Evolutionary conservation across 2,329 filamentous ascomycete species (phyloP).

Genomic region (Penicillium sp.): DNA sequence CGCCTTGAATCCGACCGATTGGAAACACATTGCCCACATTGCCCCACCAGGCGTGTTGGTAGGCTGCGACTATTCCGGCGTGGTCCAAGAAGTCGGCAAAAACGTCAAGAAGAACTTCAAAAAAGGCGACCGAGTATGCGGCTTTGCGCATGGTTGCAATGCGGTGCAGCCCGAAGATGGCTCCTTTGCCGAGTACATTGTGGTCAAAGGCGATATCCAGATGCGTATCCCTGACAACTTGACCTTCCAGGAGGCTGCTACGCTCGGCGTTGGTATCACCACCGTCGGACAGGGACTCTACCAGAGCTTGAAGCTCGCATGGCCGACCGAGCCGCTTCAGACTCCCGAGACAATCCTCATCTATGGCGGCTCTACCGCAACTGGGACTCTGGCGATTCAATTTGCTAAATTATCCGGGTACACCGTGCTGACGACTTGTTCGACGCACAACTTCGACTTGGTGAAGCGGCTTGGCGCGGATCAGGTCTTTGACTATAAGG

Average conservation of each 20-base stretch:
- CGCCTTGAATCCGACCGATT: conserved; percentile 54
- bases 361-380: conserved; percentile 38
- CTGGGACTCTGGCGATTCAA: conserved; percentile 36
- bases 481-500: conserved; percentile 31
- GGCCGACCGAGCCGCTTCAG: conserved; percentile 22
- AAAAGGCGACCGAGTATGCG: conserved; percentile 49
- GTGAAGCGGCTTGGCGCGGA: conserved; percentile 32
- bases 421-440: conserved; percentile 31
- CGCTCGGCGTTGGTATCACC: conserved; percentile 47
- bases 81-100: conserved; percentile 48
- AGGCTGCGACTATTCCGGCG: conserved; percentile 52
- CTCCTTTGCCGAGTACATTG: conserved; percentile 50
- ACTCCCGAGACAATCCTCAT: conserved; percentile 27
- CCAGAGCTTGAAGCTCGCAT: conserved; percentile 26
- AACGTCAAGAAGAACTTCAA: conserved; percentile 44
- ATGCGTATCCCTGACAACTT: conserved; percentile 46
- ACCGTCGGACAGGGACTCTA: conserved; percentile 48
- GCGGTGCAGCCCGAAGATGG: conserved; percentile 44
- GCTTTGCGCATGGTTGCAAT: conserved; percentile 46
- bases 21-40: conserved; percentile 44
- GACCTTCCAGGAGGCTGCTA: conserved; percentile 48
- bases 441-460: conserved; percentile 30
- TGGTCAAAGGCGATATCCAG: conserved; percentile 47
- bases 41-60: conserved; percentile 36
- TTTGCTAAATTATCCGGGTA: conserved; percentile 35